Conservation (phyloP, 495 filamentous ascomycete genomes). For the Xanthoparmelia taractica region DNA sequence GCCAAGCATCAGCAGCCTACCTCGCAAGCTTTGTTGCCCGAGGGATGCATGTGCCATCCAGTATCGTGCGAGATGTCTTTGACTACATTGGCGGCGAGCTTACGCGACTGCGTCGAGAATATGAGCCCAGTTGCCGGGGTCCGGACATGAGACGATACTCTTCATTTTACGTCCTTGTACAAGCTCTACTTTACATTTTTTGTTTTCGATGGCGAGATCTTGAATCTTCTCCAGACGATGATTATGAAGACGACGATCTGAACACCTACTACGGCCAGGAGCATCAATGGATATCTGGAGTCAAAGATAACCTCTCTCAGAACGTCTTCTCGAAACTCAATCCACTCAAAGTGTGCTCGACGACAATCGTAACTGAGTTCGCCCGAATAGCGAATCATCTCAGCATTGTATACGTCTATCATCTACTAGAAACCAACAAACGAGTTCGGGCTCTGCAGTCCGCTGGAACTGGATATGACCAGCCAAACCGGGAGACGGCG, state of each 20-base stretch:
- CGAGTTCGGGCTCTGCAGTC: slow-evolving; percentile 62
- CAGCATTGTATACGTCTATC: slow-evolving; percentile 77
- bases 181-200: slow-evolving; percentile 89
- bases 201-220: slow-evolving; percentile 97
- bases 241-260: slow-evolving; percentile 43
- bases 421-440: slow-evolving; percentile 87
- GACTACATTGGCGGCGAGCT: slow-evolving; percentile 66
- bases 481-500: slow-evolving; percentile 57
- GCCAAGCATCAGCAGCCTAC: slow-evolving; percentile 83
- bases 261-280: slow-evolving; percentile 54
- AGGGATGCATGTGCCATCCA: slow-evolving; percentile 67
- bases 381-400: slow-evolving; percentile 78
- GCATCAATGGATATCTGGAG: slow-evolving; percentile 61
- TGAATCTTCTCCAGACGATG: slow-evolving; percentile 49
- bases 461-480: slow-evolving; percentile 34
- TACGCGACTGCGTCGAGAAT: slow-evolving; percentile 53
- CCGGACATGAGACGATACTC: slow-evolving; percentile 77
- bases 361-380: slow-evolving; percentile 82
- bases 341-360: slow-evolving; percentile 93
- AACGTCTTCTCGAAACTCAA: slow-evolving; percentile 84
- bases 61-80: slow-evolving; percentile 69
- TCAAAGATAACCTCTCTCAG: slow-evolving; percentile 62
- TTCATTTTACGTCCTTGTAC: slow-evolving; percentile 80
- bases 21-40: slow-evolving; percentile 87
- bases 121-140: slow-evolving; percentile 62